A percentile compares a stretch with the other conserved stretches of the same genome.
Conservation (phyloP, 331 rosid species). For the Malus hybrid region DNA sequence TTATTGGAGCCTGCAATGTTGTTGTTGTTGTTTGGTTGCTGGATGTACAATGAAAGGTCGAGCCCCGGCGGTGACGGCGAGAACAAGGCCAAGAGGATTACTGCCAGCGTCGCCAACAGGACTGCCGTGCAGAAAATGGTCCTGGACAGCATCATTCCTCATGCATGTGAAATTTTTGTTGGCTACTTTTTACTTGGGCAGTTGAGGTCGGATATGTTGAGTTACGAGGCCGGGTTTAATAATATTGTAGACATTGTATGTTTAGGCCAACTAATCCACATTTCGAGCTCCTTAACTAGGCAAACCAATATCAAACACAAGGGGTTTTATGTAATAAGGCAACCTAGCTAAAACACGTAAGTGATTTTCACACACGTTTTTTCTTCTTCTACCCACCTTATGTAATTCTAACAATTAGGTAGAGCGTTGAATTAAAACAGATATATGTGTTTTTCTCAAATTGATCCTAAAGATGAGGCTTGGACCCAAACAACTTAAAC, state of each 20-base stretch:
- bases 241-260: slow-evolving; percentile 5
- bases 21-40: slow-evolving; percentile 26
- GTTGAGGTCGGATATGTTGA: background rate
- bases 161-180: background rate
- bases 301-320: slow-evolving; percentile 15
- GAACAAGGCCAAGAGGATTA: slow-evolving; percentile 57
- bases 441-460: no score
- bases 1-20: slow-evolving; percentile 13
- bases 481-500: no score
- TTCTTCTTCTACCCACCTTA: background rate
- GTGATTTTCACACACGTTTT: background rate
- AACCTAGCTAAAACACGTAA: background rate
- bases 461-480: no score
- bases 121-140: slow-evolving; percentile 50
- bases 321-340: background rate
- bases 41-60: slow-evolving; percentile 74
- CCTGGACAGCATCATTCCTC: slow-evolving; percentile 31
- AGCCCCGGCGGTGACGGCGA: slow-evolving; percentile 39
- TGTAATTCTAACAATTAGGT: no score
- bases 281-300: slow-evolving; percentile 7
- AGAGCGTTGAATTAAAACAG: no score
- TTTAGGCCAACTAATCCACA: slow-evolving; percentile 52
- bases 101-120: slow-evolving; percentile 43
- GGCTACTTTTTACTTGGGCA: background rate
- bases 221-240: background rate